Conservation (phyloP, 2,329 filamentous ascomycete species). For the Emericellopsis atlantica region DNA sequence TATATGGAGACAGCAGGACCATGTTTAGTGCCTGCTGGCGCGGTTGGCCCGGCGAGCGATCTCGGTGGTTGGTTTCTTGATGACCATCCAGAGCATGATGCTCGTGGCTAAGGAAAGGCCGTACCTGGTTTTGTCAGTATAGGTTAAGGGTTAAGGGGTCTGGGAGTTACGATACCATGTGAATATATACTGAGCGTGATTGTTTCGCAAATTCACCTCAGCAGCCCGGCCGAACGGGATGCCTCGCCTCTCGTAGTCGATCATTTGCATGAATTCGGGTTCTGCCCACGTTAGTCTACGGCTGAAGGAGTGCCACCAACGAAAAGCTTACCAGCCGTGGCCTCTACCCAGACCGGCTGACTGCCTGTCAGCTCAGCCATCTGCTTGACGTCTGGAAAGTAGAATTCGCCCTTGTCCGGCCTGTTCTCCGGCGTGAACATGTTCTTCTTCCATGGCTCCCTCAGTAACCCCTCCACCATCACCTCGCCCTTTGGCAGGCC, state of each 20-base stretch:
- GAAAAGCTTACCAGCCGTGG: slow-evolving; percentile 64
- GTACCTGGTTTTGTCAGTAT: slow-evolving; percentile 47
- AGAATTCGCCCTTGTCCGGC: slow-evolving; percentile 75
- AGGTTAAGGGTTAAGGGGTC: background rate
- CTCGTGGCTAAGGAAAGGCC: slow-evolving; percentile 72
- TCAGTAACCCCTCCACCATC: slow-evolving; percentile 68
- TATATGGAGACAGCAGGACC: background rate
- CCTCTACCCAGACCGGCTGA: slow-evolving; percentile 88
- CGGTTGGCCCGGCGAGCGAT: slow-evolving; percentile 61
- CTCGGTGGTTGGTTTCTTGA: slow-evolving; percentile 72
- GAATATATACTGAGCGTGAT: slow-evolving; percentile 96
- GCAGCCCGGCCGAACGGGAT: slow-evolving; percentile 80
- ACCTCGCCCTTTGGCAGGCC: slow-evolving; percentile 61
- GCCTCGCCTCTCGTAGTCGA: slow-evolving; percentile 66
- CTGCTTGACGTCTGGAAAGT: slow-evolving; percentile 85
- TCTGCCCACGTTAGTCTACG: slow-evolving; percentile 32
- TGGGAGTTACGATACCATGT: slow-evolving; percentile 61
- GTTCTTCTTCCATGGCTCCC: slow-evolving; percentile 94
- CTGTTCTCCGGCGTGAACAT: slow-evolving; percentile 90
- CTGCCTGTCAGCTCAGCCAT: slow-evolving; percentile 78
- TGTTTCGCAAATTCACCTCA: slow-evolving; percentile 89
- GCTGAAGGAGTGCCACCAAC: background rate
- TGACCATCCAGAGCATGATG: slow-evolving; percentile 93
- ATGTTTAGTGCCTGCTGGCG: slow-evolving; percentile 35
- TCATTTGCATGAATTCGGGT: slow-evolving; percentile 63